Conservation (phyloP, 75 land plant genomes). For the Cunninghamia lanceolata region DNA sequence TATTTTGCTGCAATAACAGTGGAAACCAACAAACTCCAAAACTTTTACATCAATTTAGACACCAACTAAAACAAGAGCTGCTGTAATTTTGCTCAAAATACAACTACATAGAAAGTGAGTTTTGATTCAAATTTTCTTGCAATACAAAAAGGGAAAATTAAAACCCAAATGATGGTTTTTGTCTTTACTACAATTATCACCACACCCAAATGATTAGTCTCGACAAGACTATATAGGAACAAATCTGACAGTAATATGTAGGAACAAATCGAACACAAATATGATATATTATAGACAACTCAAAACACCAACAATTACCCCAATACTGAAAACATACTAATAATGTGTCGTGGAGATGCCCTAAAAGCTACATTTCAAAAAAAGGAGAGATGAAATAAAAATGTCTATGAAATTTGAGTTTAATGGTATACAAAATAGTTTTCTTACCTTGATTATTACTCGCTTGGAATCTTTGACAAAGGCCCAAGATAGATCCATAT, state of each 20-base stretch:
- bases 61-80: no score
- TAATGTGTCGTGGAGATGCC: no score
- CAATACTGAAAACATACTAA: background rate
- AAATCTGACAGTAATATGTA: no score
- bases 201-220: background rate
- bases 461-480: slow-evolving; percentile 69
- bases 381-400: background rate
- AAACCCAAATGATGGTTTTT: no score
- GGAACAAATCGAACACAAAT: background rate
- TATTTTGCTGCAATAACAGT: no score
- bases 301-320: background rate
- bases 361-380: no score
- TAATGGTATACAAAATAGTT: background rate
- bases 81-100: no score
- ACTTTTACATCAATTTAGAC: no score
- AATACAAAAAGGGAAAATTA: background rate
- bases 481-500: slow-evolving; percentile 59
- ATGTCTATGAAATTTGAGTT: background rate
- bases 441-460: slow-evolving; percentile 60
- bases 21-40: no score
- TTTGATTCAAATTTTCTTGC: background rate
- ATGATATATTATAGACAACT: background rate
- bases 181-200: no score
- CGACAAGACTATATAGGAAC: no score
- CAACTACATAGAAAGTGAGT: background rate